These are phyloP conservation scores for Backusella luteola DNA, from an alignment of 192 early-diverging fungal species.

Conservation along the genomic window DNA sequence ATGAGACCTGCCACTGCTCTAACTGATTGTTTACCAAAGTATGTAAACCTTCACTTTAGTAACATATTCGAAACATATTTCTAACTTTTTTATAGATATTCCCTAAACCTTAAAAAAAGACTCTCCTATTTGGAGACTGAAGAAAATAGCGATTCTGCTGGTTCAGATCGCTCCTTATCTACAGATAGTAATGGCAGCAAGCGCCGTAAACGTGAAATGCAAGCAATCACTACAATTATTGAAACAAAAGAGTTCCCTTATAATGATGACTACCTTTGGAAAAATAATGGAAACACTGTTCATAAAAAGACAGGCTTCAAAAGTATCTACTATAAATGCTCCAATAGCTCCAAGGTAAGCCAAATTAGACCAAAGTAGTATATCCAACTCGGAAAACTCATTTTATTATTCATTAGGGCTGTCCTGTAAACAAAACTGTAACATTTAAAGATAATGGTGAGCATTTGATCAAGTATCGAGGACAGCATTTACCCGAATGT, in stretches of 20 bases:
- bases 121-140: not conserved
- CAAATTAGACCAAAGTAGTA: conserved; percentile 12
- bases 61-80: not conserved
- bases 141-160: not conserved
- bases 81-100: not conserved
- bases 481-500: conserved; percentile 50
- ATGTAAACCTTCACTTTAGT: not conserved
- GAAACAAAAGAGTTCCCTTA: conserved; percentile 42
- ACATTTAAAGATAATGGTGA: conserved; percentile 52
- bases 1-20: not conserved
- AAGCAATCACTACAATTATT: conserved; percentile 56
- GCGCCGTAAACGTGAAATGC: conserved; percentile 58
- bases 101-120: not conserved
- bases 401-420: conserved; percentile 15
- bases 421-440: conserved; percentile 56
- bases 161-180: not conserved
- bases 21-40: not conserved
- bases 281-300: conserved; percentile 43
- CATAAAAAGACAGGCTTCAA: conserved; percentile 42
- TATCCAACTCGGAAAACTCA: not conserved
- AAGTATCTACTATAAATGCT: conserved; percentile 43
- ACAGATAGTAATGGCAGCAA: conserved; percentile 21
- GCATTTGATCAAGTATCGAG: conserved; percentile 55
- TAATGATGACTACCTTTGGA: conserved; percentile 41
- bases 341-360: conserved; percentile 41